These are phyloP conservation scores for Panicum hallii DNA, from an alignment of 202 grass and related monocot species.

Conservation along the genomic window DNA sequence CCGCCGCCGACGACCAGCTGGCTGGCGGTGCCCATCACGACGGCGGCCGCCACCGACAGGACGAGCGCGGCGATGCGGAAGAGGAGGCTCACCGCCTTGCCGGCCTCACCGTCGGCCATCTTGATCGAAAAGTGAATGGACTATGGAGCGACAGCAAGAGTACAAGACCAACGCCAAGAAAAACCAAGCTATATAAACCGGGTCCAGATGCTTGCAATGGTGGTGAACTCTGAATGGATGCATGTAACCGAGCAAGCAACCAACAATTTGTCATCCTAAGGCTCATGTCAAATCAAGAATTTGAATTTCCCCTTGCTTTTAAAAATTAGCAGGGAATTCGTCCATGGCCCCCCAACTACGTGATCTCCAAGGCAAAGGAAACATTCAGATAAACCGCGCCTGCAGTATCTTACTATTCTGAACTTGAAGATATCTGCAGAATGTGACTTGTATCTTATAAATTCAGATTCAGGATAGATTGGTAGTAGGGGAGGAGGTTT, in stretches of 20 bases:
- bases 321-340: background rate
- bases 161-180: background rate
- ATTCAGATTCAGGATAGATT: background rate
- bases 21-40: constrained; percentile 45
- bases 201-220: constrained; percentile 9
- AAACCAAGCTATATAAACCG: background rate
- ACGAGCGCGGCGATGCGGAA: constrained; percentile 33
- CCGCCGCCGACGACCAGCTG: background rate
- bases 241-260: constrained; percentile 22
- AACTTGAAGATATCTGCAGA: background rate
- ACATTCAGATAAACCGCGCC: background rate
- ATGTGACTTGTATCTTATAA: background rate
- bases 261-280: background rate
- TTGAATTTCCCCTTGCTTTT: background rate
- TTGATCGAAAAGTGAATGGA: background rate
- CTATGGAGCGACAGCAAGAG: background rate
- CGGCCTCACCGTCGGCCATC: background rate
- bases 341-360: background rate
- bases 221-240: background rate
- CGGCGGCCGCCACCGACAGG: constrained; percentile 44
- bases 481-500: background rate
- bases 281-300: background rate
- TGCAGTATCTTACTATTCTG: background rate
- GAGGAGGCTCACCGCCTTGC: constrained; percentile 32
- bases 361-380: constrained; percentile 21